Evolutionary conservation across 768 basidiomycete species (phyloP).

Genomic region (Termitomyces sp.): DNA sequence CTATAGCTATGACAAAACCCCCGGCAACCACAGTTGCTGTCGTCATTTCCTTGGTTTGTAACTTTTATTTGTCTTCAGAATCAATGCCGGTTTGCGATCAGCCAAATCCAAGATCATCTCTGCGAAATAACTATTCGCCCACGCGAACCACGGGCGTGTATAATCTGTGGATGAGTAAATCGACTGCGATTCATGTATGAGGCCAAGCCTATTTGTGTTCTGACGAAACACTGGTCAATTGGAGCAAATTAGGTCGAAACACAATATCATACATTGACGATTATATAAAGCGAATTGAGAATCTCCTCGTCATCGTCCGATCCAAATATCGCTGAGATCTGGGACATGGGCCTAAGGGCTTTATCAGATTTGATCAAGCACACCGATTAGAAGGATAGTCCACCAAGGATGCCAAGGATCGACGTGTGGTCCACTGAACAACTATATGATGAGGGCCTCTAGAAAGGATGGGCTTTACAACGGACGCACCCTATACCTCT

Average conservation of each 20-base stretch:
- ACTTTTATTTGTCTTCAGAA: conserved; percentile 48
- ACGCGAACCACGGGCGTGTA: conserved; percentile 76
- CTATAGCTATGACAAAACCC: conserved; percentile 6
- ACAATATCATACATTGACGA: conserved; percentile 53
- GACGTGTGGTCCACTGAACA: conserved; percentile 63
- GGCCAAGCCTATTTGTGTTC: conserved; percentile 71
- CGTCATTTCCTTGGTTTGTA: conserved; percentile 48
- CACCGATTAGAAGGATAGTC: conserved; percentile 6
- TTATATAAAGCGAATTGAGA: conserved; percentile 49
- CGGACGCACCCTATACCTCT: conserved; percentile 59
- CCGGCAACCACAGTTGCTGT: conserved; percentile 4
- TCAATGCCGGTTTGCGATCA: conserved; percentile 61
- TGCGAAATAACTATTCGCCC: conserved; percentile 81
- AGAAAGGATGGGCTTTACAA: neutral
- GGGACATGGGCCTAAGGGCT: conserved; percentile 64
- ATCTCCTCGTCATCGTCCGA: conserved; percentile 72
- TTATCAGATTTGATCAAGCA: neutral
- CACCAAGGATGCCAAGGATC: conserved; percentile 69
- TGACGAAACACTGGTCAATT: conserved; percentile 17
- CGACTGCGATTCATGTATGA: conserved; percentile 71
- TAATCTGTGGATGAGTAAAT: conserved; percentile 54
- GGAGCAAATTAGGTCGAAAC: conserved; percentile 4
- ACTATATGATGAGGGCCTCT: neutral
- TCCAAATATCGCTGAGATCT: conserved; percentile 67
- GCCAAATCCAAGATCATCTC: conserved; percentile 80